Evolutionary conservation across 1,284 basidiomycete genomes (phyloP).

Genomic region (Athelia sp.): DNA sequence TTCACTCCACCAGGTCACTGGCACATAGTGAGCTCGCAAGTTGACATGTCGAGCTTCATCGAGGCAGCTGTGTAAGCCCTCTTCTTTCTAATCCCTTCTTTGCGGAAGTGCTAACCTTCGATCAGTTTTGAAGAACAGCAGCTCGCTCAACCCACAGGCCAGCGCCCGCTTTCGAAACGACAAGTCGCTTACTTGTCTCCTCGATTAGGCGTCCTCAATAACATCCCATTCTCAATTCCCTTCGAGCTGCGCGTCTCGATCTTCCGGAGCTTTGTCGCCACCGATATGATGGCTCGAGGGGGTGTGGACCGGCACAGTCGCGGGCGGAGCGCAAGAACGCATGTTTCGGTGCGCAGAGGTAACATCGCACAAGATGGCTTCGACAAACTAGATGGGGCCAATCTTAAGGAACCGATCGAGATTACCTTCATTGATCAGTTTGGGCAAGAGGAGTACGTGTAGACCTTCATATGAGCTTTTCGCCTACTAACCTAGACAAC

Average conservation of each 20-base stretch:
- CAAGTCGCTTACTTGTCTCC: slow-evolving; percentile 82
- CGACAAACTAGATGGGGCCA: slow-evolving; percentile 68
- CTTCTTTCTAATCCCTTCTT: not conserved
- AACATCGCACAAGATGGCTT: slow-evolving; percentile 88
- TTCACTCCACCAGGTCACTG: slow-evolving; percentile 85
- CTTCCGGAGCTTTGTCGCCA: slow-evolving; percentile 78
- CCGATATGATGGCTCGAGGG: slow-evolving; percentile 37
- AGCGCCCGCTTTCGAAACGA: slow-evolving; percentile 55
- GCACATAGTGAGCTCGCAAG: slow-evolving; percentile 66
- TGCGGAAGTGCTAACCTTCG: slow-evolving; percentile 1
- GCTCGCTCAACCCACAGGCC: slow-evolving; percentile 23
- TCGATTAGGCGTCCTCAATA: slow-evolving; percentile 87
- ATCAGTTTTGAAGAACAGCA: slow-evolving; percentile 55
- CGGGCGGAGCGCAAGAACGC: slow-evolving; percentile 24
- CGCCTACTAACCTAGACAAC: slow-evolving; percentile 1
- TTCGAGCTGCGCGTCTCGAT: slow-evolving; percentile 89
- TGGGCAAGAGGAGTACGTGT: slow-evolving; percentile 72
- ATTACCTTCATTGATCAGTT: slow-evolving; percentile 93
- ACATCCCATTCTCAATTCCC: slow-evolving; percentile 95
- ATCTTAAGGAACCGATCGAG: slow-evolving; percentile 76
- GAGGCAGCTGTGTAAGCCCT: slow-evolving; percentile 78
- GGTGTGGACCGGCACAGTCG: slow-evolving; percentile 7
- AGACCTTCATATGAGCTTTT: slow-evolving; percentile 5
- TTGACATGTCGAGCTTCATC: slow-evolving; percentile 84
- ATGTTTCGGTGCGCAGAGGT: slow-evolving; percentile 68